Evolutionary conservation across 1,139 yeast genomes (phyloP).

Genomic region (Yamadazyma atmosphaerica): DNA sequence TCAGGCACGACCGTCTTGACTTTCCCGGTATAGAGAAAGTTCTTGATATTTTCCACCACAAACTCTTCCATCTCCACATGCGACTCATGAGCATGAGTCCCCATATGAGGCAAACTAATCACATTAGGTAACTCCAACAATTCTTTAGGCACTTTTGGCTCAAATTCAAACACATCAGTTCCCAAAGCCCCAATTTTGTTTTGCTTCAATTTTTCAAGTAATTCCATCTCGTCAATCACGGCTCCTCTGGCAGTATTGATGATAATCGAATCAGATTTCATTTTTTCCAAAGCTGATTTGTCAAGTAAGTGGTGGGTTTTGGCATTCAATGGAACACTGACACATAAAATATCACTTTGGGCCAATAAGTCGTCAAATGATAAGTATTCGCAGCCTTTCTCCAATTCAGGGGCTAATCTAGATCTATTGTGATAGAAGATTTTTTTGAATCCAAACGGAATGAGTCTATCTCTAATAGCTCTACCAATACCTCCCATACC

Average conservation of each 20-base stretch:
- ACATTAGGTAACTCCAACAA: conserved; percentile 57
- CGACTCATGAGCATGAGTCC: conserved; percentile 69
- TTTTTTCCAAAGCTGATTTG: conserved; percentile 49
- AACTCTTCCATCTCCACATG: conserved; percentile 57
- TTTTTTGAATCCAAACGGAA: conserved; percentile 63
- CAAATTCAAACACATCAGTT: conserved; percentile 81
- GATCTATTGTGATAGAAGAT: conserved; percentile 63
- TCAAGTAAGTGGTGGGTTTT: conserved; percentile 61
- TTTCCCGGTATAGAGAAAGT: conserved; percentile 54
- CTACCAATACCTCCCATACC: conserved; percentile 84
- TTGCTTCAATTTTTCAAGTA: conserved; percentile 59
- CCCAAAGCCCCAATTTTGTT: conserved; percentile 78
- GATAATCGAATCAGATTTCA: conserved; percentile 65
- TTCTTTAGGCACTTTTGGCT: conserved; percentile 69
- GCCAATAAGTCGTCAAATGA: conserved; percentile 56
- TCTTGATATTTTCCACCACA: conserved; percentile 47
- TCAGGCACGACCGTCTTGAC: conserved; percentile 72
- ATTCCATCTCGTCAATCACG: conserved; percentile 64
- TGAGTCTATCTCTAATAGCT: conserved; percentile 59
- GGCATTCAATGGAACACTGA: conserved; percentile 62
- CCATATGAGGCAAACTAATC: conserved; percentile 77
- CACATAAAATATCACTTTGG: conserved; percentile 56
- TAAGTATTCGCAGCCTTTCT: conserved; percentile 56
- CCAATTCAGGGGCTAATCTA: conserved; percentile 53
- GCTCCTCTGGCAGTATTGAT: conserved; percentile 78